A percentile compares a stretch with the other conserved stretches of the same genome.
phyloP scores from a whole-genome alignment of 805 yeast genomes.

The Metschnikowia hibisci region DNA sequence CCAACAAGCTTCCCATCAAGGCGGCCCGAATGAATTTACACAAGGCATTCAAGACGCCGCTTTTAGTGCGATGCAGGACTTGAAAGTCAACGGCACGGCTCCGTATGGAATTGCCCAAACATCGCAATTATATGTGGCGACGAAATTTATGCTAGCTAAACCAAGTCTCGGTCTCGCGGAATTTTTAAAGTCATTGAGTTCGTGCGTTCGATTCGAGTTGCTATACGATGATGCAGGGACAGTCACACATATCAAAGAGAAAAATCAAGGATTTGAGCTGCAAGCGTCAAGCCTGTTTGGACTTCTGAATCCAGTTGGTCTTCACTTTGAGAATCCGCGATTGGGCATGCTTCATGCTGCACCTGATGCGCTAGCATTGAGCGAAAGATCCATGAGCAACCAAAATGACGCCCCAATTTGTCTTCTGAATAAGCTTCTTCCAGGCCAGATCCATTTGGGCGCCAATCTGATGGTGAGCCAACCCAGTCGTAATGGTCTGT shows the following conservation, averaged over 20 bases:
- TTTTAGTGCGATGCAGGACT: constrained; percentile 33
- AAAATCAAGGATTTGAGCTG: background rate
- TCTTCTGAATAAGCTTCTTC: background rate
- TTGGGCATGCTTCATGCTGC: background rate
- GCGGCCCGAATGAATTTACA: background rate
- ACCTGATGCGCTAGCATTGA: too few species aligned
- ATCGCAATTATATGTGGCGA: constrained; percentile 29
- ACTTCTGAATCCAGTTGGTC: background rate
- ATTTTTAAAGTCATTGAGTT: constrained; percentile 22
- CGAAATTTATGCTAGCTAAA: constrained; percentile 27
- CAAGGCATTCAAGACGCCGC: constrained; percentile 39
- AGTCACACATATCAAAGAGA: constrained; percentile 38
- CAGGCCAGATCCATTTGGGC: too few species aligned
- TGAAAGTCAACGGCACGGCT: constrained; percentile 34
- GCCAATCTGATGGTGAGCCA: too few species aligned
- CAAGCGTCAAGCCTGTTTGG: background rate
- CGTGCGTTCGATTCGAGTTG: constrained; percentile 36
- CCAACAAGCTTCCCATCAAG: background rate
- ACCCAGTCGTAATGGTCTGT: too few species aligned
- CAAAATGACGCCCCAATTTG: background rate
- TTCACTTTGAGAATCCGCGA: background rate
- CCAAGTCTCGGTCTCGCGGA: constrained; percentile 29
- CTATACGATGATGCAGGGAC: constrained; percentile 44
- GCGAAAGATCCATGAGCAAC: background rate
- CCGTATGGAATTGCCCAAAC: constrained; percentile 36